Evolutionary conservation across 2,329 filamentous ascomycete species (phyloP), one percentile per base, ranked within the genome.

Genomic region (Xylariaceae sp.): DNA sequence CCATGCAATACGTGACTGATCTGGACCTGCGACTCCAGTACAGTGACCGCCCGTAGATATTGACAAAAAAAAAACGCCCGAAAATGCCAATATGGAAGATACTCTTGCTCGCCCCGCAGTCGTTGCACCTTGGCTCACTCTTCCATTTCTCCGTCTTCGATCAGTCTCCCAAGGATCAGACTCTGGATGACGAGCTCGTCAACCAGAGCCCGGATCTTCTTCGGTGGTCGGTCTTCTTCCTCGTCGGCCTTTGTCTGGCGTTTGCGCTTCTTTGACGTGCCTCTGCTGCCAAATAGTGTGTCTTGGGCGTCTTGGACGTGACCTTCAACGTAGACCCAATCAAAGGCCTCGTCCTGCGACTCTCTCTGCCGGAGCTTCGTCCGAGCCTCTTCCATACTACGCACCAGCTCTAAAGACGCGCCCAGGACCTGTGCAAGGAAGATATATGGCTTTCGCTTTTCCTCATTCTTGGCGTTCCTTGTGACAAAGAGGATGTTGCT

Each of bases 131-230:
- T 24, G 12, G 18, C 38, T 41, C 44, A 56, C 32, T 50, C 52
- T 17, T 57, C 51, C 53, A 70, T 55, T 51, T 79, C 74, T 11
- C 67, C 72, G 37, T 79, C 76, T 47, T 87, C 83, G 39, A 89
- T 78, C 52, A 96, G 66, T 46, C 81, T 79, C 1, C 90, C 91
- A 38, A 95, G 63, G 49, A 98, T 96, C 44, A 97, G 69, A 62
- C 89, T 96, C 71, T 98, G 91, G 41, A 95, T 83, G 17, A 97
- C 81, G 59, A 91, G 81, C 64, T 97, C 91, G 61, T 94, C 85
- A 42, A 83, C 85, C 39, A 95, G 76, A 34, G 93, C 75, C 48
- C 75, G 77, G 29, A 89, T 71, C 45, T 65, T 75, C 53, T 74
- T 71, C 11, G 72, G 67, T 33, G 66, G 56, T 13, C 66, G 58